Evolutionary conservation across 352 stramenopile species (phyloP), one percentile per base, ranked within the genome.

Genomic region (Blastocystis sp.): DNA sequence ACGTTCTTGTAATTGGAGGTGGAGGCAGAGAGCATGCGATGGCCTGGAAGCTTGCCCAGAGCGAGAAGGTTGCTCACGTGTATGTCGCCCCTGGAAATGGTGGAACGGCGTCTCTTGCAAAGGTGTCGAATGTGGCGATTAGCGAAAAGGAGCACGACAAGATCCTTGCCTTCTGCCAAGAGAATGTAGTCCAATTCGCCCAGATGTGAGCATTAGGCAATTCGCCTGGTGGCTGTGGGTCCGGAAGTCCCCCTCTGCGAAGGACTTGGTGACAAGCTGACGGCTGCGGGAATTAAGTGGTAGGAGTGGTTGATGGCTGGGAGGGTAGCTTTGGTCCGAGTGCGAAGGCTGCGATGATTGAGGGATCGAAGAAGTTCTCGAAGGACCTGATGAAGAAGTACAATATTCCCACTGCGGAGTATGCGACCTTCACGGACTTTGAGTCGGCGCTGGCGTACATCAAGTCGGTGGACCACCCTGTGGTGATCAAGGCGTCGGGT

Each of bases 311-410:
- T 44, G 14, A 4, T 73, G 1, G 18, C n/a, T 24, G 57, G 51
- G 18, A 76, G 24, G 14, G 11, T 72, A 85, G 92, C 53, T 99
- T 99, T 89, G 97, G 97, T 24, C 97, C 97, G 1, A 97, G 89
- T 61, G 92, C 92, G 79, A 91, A 93, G 57, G 96, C 95, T 3
- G 94, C 97, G 0, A 91, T 95, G 81, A 90, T 99, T 51, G 97
- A 99, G 90, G 96, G 94, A 36, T 98, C 93, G 77, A 99, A 99
- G 92, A 93, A 95, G 4, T 97, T 97, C 88, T 94, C 92, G 85
- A 99, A 99, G 91, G 94, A 98, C 87, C 98, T 99, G 84, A 97
- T 99, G 92, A 90, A 94, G 87, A 91, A 96, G 84, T 94, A 98
- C 90, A 88, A 89, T 86, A 98, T 99, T 73, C 95, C 93, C 0